Base-by-base conservation (phyloP, 1,284 basidiomycete species). In the Ceratobasidium sp. region DNA sequence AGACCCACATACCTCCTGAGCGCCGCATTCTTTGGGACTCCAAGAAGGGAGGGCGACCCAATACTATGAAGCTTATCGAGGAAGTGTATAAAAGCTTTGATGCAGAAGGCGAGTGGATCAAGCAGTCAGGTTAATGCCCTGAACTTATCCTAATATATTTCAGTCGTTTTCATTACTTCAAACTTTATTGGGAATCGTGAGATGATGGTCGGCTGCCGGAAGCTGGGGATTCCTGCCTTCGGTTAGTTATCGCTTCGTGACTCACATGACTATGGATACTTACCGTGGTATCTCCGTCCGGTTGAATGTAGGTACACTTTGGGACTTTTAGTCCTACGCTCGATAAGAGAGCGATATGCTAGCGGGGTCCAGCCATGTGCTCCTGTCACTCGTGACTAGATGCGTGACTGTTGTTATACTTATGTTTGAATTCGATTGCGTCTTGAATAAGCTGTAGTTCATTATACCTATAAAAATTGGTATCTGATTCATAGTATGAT, bases 191-290 rank as follows among this genome's bases (percentile, higher is more conserved):
- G 92, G 51, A 92, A 93, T 82, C 85, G 86, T 6, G 91, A 92
- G 82, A 90, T 93, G 79, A 92, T 91, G 87, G 85, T 90, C 82
- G 91, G 92, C n/a, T 93, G 92, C 84, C 92, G 91, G 88, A 90
- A 80, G 66, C 57, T 76, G 9, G 77, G 78, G 17, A 78, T 80
- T n/a, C 79, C 78, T 44, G 77, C 71, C 29, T 79, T 77, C 61
- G 79, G 78, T 76, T 52, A 67, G 69, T 73, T 71, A 59, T 51
- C 56, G 44, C 59, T 34, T n/a, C 17, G 22, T 34, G 9, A 13
- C 59, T 43, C 70, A 64, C 51, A 64, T 74, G 54, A 64, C 59
- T 29, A 8, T 32, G 37, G 2, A 8, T 40, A 29, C 70, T 74
- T 62, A 74, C 22, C 59, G 51, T 32, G 52, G 22, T 74, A 64